phyloP scores from a whole-genome alignment of 805 yeast genomes.

The Pichia insulana region DNA sequence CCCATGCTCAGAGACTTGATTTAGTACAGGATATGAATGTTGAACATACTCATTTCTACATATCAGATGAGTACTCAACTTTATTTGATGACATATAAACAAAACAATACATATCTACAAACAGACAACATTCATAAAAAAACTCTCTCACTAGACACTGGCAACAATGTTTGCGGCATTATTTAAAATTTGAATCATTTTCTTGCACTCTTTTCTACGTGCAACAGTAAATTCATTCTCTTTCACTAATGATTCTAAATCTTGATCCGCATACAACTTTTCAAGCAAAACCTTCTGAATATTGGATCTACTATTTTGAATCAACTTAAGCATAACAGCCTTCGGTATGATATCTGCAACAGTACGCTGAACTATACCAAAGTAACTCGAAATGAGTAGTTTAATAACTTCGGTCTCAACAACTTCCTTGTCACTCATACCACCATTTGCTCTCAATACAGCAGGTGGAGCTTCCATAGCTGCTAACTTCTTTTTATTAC shows the following conservation, averaged over 20 bases:
- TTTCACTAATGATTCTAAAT: constrained; percentile 69
- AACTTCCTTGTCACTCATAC: constrained; percentile 88
- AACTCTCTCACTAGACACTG: constrained; percentile 36
- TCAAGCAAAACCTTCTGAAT: constrained; percentile 86
- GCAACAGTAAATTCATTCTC: constrained; percentile 91
- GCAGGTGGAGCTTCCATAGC: constrained; percentile 97
- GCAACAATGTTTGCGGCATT: constrained; percentile 88
- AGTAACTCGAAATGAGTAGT: constrained; percentile 81
- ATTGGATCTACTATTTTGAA: constrained; percentile 73
- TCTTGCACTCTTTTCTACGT: constrained; percentile 87
- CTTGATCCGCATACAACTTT: constrained; percentile 70
- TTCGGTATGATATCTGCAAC: constrained; percentile 92
- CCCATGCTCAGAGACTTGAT: no score
- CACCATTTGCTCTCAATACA: constrained; percentile 84
- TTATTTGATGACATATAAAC: no score
- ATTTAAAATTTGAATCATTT: constrained; percentile 87
- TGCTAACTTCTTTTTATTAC: constrained; percentile 88
- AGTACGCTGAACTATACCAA: constrained; percentile 85
- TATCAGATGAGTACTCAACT: no score
- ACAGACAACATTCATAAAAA: background rate
- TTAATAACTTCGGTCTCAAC: constrained; percentile 97
- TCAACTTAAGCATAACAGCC: constrained; percentile 88
- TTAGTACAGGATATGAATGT: no score
- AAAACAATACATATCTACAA: no score
- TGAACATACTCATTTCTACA: no score